Base-by-base conservation (phyloP, 768 basidiomycete genomes). In the Kockovaella imperatae region DNA sequence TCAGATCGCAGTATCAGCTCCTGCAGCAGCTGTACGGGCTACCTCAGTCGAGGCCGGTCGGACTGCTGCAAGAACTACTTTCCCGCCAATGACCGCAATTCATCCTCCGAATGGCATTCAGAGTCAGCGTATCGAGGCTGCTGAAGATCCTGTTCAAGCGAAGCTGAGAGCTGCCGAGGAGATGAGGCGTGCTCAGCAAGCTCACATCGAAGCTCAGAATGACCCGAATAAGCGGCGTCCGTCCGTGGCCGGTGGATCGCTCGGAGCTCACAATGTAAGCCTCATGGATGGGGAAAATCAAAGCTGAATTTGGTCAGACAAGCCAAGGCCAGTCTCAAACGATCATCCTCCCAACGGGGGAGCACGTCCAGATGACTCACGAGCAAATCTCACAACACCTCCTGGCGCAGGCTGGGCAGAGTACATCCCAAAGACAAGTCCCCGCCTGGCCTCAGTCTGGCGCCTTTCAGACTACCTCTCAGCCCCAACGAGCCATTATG, bases 11-110 rank as follows among this genome's bases (percentile, higher is more conserved):
- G 31, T 50, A 13, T 52, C 56, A 1, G 39, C 43, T 13, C 56
- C 56, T 1, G 51, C 51, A 18, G 56, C 48, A 1, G 56, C 56
- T 10, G 51, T 57, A 17, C 47, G 56, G 24, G 51, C 56, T 24
- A 42, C 56, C 11, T 52, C 50, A 3, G 42, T 47, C n/a, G 49
- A 42, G 23, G 25, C 42, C 25, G 36, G 23, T 5, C 36, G 46
- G 18, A 21, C 40, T 10, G 25, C 23, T 10, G 11, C 23, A 11
- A 14, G 23, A 20, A 25, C 6, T 28, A 10, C 18, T 42, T 13
- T 21, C 6, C 36, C 21, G 11, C 10, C 40, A 13, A 13, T 25
- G 6, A 24, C 25, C 8, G 40, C 30, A 21, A 35, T 35, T 36
- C 35, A 44, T 13, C 26, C 24, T 11, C 10, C 21, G 34, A 51